phyloP scores from a whole-genome alignment of 2,329 filamentous ascomycete species.

The Rugonectria rugulosa region DNA sequence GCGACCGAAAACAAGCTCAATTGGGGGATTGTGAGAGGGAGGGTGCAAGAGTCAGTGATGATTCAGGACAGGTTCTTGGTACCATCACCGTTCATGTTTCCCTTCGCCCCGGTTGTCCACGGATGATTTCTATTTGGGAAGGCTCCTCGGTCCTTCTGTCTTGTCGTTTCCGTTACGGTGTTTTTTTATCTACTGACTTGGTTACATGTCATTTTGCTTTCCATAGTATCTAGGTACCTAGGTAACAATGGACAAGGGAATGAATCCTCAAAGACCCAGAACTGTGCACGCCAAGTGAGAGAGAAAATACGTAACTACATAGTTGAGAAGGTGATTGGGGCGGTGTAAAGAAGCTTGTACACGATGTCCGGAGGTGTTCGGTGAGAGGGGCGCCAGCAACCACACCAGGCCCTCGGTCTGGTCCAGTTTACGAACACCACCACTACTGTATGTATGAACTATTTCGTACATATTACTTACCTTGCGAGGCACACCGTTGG shows the following conservation, averaged over 20 bases:
- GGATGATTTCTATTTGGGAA: background rate
- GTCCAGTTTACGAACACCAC: too few relatives aligned
- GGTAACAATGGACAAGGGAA: constrained; percentile 9
- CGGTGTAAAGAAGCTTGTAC: background rate
- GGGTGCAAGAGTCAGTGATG: background rate
- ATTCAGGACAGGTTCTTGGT: background rate
- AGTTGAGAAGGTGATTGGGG: constrained; percentile 19
- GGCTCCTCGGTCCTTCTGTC: background rate
- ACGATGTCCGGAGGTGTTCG: background rate
- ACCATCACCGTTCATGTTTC: background rate
- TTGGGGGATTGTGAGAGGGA: background rate
- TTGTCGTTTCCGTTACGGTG: background rate
- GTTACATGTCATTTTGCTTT: background rate
- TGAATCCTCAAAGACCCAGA: constrained; percentile 10
- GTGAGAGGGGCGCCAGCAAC: too few relatives aligned
- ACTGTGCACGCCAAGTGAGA: background rate
- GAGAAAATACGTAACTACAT: constrained; percentile 1
- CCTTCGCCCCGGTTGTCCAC: background rate
- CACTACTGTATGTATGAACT: too few relatives aligned
- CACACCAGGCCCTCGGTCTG: too few relatives aligned
- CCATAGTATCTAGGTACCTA: constrained; percentile 15
- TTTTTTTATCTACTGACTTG: background rate
- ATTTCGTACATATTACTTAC: background rate
- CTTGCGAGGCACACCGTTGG: background rate
- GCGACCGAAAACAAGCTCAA: too few relatives aligned